Base-by-base conservation (phyloP, 306 rosid species). In the Parietaria judaica region DNA sequence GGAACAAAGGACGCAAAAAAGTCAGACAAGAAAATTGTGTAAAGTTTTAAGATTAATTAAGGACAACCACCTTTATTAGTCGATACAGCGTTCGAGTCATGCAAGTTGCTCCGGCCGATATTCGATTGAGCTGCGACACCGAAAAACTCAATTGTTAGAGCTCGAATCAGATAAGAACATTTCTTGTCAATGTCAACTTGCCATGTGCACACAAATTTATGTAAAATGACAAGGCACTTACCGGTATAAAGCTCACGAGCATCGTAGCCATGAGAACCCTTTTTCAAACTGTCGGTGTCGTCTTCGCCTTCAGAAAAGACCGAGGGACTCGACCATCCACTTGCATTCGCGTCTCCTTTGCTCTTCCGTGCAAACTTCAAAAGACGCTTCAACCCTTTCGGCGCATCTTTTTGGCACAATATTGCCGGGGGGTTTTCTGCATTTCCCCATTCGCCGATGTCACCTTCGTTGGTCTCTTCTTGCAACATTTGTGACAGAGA, bases 301-400 rank as follows among this genome's bases (percentile, higher is more conserved):
- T 92, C 98, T 84, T 92, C 98, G 67, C 98, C 96, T 83, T 88
- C 98, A 8, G 98, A 92, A 71, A 88, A 89, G 55, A 92, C 88
- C 14, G 96, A 88, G 23, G 96, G 98, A 70, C 94, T 86, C 49
- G 98, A 92, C 86, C 84, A 91, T 64, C 96, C 95, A 41, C 74
- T 74, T 35, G 65, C 70, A 74, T 76, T 83, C 62, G 83, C 75
- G 74, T 88, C 96, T 7, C 94, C 96, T 76, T 84, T 92, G 83
- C 83, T 84, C 84, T 88, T 92, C 78, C 95, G 80, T 61, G 98
- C 96, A 79, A 92, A 92, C 62, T 88, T 92, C 67, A 92, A 58
- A 54, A 92, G 95, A 73, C 98, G 84, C 83, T 92, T 92, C 58
- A 92, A 68, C 65, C 98, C 98, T 82, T 88, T 92, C 14, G 98